Conservation (phyloP, 2,329 filamentous ascomycete species). For the Cercospora sp. region DNA sequence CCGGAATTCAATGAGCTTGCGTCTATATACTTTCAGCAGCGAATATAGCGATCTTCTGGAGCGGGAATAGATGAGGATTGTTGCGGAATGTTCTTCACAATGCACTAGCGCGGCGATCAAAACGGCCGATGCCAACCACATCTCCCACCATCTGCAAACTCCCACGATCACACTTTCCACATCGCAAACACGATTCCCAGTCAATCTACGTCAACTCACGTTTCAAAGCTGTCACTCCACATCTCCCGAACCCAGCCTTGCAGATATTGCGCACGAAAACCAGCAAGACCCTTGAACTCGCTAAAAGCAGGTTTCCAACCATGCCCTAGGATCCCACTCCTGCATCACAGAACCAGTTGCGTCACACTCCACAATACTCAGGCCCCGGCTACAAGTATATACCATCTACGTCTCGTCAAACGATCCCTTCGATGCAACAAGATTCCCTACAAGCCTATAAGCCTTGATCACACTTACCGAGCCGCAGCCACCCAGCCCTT, state of each 20-base stretch:
- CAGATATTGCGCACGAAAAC: not conserved
- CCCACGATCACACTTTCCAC: not conserved
- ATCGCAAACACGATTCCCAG: constrained; percentile 3
- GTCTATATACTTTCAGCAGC: not conserved
- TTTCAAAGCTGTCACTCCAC: constrained; percentile 9
- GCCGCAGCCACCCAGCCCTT: not conserved
- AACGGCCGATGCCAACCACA: not conserved
- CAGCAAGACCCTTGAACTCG: constrained; percentile 1
- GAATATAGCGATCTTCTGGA: not conserved
- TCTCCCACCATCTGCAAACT: not conserved
- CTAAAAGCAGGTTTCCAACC: constrained; percentile 15
- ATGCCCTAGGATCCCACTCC: constrained; percentile 8
- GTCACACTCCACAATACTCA: constrained; percentile 5
- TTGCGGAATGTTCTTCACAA: not conserved
- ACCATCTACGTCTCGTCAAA: constrained; percentile 7
- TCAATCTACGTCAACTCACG: constrained; percentile 10
- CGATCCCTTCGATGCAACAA: constrained; percentile 1
- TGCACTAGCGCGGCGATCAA: not conserved
- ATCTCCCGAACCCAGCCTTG: constrained; percentile 5
- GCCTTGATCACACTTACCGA: constrained; percentile 7
- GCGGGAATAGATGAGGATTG: not conserved
- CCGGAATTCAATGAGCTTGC: constrained; percentile 21
- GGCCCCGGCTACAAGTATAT: constrained; percentile 9
- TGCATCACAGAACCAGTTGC: constrained; percentile 9
- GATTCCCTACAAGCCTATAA: constrained; percentile 12